Base-by-base conservation (phyloP, 2,329 filamentous ascomycete genomes). In the Aspergillus ibericus region DNA sequence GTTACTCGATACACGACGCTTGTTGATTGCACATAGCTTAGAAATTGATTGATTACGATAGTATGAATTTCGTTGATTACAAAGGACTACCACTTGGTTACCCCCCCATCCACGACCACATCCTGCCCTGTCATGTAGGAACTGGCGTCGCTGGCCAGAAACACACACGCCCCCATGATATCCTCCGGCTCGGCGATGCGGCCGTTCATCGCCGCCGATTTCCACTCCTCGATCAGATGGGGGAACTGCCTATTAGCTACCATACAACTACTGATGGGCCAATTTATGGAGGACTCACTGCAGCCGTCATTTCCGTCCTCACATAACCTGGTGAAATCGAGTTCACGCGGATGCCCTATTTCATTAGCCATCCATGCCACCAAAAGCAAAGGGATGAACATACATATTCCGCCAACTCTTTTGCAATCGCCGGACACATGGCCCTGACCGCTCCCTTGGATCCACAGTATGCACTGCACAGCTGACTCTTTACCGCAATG, bases 401-500 rank as follows among this genome's bases (percentile, higher is more conserved):
- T 58, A 75, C 72, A 64, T 77, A 71, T 69, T 69, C 59, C 1
- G 68, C 69, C 65, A 81, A 57, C 60, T 81, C 78, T 27, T 77
- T 78, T 2, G 80, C 80, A 63, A 82, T 81, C 0, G 77, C 75
- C 1, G 79, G 73, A 56, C 74, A 76, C 79, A 82, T 81, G 0
- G 77, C 76, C 42, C 73, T 69, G 16, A 82, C 80, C 0, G 80
- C 79, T 0, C 79, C 80, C 63, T 82, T 82, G 0, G 75, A 78
- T 2, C 75, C 78, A 63, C 79, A 81, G 54, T 82, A 82, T 5
- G 77, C 78, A 40, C 76, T 79, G 48, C 77, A 80, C 34, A 75
- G 68, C 65, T 84, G 81, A 13, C 77, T 79, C 8, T 79, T 74
- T 16, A 83, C 78, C 0, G 81, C 81, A 62, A 83, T 81, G 55